These are phyloP conservation scores for Diaporthe sp. DNA, from an alignment of 2,329 filamentous ascomycete species.

Conservation along the genomic window DNA sequence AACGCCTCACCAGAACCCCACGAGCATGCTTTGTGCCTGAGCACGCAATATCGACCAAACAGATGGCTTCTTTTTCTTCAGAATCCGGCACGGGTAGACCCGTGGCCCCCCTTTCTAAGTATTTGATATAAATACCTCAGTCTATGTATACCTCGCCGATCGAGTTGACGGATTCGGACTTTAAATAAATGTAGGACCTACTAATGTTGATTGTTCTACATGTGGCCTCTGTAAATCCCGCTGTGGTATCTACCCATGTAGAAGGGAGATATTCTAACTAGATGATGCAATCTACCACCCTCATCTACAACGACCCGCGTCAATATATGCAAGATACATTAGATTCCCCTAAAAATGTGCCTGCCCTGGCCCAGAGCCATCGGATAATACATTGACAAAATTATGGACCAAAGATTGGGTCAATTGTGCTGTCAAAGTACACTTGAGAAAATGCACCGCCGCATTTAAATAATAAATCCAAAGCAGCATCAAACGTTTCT, in stretches of 20 bases:
- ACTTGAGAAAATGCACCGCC: neutral
- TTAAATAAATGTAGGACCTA: neutral
- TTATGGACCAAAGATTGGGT: no score
- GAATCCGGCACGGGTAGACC: conserved; percentile 33
- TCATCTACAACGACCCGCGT: neutral
- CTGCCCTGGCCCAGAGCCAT: no score
- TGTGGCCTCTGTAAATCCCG: no score
- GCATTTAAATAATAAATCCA: neutral
- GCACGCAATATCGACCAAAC: conserved; percentile 31
- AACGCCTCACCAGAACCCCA: conserved; percentile 35
- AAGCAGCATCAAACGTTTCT: neutral
- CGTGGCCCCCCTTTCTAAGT: neutral
- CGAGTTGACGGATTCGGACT: neutral
- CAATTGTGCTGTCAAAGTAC: neutral
- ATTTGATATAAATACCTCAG: neutral
- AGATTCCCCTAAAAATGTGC: neutral
- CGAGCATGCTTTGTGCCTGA: conserved; percentile 27
- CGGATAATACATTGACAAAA: neutral
- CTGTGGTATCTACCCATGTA: neutral
- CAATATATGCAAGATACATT: neutral
- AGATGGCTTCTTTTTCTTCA: conserved; percentile 29
- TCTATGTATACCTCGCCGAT: neutral
- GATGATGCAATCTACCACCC: neutral
- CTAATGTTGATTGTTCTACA: neutral
- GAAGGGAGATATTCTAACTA: neutral